Percentiles rank a stretch among this genome's conserved stretches.
phyloP scores from a whole-genome alignment of 768 basidiomycete species.

The Mycena albidolilacea region DNA sequence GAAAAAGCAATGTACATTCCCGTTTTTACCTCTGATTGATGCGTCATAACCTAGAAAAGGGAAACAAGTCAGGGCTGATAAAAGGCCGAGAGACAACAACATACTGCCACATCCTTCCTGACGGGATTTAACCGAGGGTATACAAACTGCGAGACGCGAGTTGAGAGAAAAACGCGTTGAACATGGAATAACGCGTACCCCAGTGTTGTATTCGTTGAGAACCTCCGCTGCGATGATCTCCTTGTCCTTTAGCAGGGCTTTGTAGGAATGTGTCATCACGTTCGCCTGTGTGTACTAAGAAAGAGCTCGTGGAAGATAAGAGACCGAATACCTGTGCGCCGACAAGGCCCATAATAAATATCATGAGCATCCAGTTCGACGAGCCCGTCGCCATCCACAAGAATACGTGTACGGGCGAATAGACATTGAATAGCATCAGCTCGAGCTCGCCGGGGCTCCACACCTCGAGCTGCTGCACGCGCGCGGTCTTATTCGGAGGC shows the following conservation, averaged over 20 bases:
- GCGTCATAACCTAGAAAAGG: constrained; percentile 74
- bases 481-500: constrained; percentile 58
- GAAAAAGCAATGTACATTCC: background rate
- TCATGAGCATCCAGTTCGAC: constrained; percentile 83
- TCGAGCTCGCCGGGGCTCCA: constrained; percentile 86
- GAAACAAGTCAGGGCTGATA: background rate
- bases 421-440: constrained; percentile 77
- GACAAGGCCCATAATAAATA: constrained; percentile 76
- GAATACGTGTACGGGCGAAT: constrained; percentile 83
- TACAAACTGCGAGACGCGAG: constrained; percentile 71
- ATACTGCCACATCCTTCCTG: constrained; percentile 77
- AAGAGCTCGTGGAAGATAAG: constrained; percentile 12
- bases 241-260: constrained; percentile 79
- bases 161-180: constrained; percentile 6
- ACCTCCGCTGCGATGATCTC: constrained; percentile 84
- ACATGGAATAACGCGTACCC: constrained; percentile 59
- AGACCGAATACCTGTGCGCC: constrained; percentile 70
- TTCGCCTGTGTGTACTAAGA: constrained; percentile 57
- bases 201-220: constrained; percentile 87
- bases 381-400: constrained; percentile 81
- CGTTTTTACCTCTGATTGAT: constrained; percentile 73
- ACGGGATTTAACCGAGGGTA: constrained; percentile 86
- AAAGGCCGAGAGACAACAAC: background rate
- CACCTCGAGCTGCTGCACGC: constrained; percentile 83
- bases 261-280: constrained; percentile 68